phyloP scores from a whole-genome alignment of 1,139 yeast genomes.

The Saccharomyces hybrid region DNA sequence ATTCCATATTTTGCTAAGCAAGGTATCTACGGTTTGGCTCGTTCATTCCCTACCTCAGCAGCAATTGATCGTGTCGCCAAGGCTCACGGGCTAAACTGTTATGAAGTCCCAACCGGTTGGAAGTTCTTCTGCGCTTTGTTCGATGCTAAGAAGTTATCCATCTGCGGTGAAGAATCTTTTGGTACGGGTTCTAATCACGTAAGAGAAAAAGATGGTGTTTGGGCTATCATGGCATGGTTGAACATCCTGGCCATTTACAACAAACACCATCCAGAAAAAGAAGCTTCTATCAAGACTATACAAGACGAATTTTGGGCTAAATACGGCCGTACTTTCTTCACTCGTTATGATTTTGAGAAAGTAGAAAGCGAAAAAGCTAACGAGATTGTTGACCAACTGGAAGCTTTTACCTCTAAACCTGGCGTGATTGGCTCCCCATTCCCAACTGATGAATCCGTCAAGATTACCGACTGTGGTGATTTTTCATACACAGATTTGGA shows the following conservation, averaged over 20 bases:
- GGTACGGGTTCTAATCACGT: constrained; percentile 98
- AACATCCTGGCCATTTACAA: constrained; percentile 77
- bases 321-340: constrained; percentile 95
- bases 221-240: constrained; percentile 98
- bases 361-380: constrained; percentile 71
- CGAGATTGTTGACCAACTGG: constrained; percentile 54
- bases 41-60: constrained; percentile 97
- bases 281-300: constrained; percentile 65
- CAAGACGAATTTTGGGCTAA: constrained; percentile 83
- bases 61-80: constrained; percentile 91
- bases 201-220: constrained; percentile 93
- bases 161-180: constrained; percentile 96
- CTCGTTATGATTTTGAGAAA: constrained; percentile 89
- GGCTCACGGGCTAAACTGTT: constrained; percentile 61
- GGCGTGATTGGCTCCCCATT: constrained; percentile 40
- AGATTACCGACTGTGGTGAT: constrained; percentile 73
- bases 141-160: constrained; percentile 85
- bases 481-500: constrained; percentile 91
- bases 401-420: constrained; percentile 37
- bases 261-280: constrained; percentile 50
- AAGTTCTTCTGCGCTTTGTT: constrained; percentile 93
- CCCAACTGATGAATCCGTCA: constrained; percentile 39
- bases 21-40: constrained; percentile 87
- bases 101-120: constrained; percentile 99
- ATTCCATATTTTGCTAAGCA: constrained; percentile 85